Evolutionary conservation across 306 rosid species (phyloP).

Genomic region (Citrullus mucosospermus): DNA sequence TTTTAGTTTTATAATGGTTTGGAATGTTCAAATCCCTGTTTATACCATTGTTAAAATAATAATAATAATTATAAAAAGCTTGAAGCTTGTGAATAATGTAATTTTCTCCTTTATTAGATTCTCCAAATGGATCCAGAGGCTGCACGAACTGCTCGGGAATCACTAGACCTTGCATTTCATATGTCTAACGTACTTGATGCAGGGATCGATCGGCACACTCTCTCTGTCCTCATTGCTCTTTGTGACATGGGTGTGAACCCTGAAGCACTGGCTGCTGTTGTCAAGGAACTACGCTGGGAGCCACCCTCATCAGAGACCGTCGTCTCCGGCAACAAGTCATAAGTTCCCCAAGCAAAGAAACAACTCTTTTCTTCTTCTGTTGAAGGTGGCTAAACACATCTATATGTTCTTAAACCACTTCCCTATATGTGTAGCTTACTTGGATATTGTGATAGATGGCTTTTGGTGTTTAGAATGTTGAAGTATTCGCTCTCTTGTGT

Average conservation of each 20-base stretch:
- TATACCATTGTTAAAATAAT: background rate
- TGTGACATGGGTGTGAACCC: constrained; percentile 76
- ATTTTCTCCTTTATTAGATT: background rate
- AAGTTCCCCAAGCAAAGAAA: background rate
- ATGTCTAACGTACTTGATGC: constrained; percentile 59
- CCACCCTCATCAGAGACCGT: background rate
- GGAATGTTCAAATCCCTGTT: background rate
- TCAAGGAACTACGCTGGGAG: constrained; percentile 43
- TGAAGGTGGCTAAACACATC: background rate
- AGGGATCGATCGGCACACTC: constrained; percentile 51
- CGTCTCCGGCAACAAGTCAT: background rate
- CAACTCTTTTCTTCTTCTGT: background rate
- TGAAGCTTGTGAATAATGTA: background rate
- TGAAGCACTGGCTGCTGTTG: constrained; percentile 66
- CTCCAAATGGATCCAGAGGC: constrained; percentile 49
- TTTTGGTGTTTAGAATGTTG: background rate
- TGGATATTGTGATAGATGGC: background rate
- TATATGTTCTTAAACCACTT: background rate
- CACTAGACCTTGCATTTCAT: constrained; percentile 64
- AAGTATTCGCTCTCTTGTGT: background rate
- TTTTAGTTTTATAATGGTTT: background rate
- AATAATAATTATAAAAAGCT: background rate
- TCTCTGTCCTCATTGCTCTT: constrained; percentile 66
- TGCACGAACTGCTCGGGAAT: constrained; percentile 52
- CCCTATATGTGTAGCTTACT: background rate